Conservation (phyloP, 2,329 filamentous ascomycete genomes). For the Stachybotrys chartarum region DNA sequence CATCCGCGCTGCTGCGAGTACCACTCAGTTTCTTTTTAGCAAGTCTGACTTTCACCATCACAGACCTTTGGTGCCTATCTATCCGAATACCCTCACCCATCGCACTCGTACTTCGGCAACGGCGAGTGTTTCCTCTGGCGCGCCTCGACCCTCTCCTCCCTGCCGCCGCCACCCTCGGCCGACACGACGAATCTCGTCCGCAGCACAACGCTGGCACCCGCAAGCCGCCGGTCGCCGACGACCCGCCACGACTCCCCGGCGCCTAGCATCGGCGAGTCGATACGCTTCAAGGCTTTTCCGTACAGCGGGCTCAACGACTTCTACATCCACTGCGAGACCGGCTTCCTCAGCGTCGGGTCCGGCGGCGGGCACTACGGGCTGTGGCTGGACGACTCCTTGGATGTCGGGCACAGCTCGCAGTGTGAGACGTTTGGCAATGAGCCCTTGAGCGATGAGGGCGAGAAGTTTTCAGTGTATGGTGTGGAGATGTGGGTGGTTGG, state of each 20-base stretch:
- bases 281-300: constrained; percentile 95
- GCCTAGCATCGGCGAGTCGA: constrained; percentile 58
- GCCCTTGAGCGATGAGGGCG: constrained; percentile 83
- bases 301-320: constrained; percentile 97
- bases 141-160: constrained; percentile 49
- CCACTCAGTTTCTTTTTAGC: neutral
- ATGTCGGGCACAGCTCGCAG: constrained; percentile 72
- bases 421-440: constrained; percentile 96
- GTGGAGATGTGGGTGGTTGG: constrained; percentile 94
- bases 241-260: constrained; percentile 8
- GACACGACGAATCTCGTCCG: constrained; percentile 41
- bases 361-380: constrained; percentile 86
- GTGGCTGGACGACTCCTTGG: constrained; percentile 83
- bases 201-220: constrained; percentile 27
- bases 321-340: constrained; percentile 84
- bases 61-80: constrained; percentile 89
- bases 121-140: constrained; percentile 81
- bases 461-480: constrained; percentile 84
- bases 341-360: constrained; percentile 80
- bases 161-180: constrained; percentile 43
- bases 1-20: neutral
- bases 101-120: constrained; percentile 84
- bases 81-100: constrained; percentile 76
- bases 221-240: constrained; percentile 14
- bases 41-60: neutral